phyloP scores from a whole-genome alignment of 768 basidiomycete species.

The Boletus patriciae region DNA sequence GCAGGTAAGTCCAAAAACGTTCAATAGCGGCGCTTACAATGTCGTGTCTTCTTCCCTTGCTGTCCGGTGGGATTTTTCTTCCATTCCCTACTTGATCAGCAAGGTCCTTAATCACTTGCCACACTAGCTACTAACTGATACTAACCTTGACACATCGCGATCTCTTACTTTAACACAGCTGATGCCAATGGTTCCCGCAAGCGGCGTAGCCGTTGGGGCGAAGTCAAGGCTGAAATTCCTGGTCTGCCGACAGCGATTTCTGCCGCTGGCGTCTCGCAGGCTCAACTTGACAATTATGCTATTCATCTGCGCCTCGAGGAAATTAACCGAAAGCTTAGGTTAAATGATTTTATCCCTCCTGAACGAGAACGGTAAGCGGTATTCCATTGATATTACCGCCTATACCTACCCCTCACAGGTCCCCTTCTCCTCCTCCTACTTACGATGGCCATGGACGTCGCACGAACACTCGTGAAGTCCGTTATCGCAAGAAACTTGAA shows the following conservation, averaged over 20 bases:
- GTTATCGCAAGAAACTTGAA: conserved; percentile 94
- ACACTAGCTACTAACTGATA: conserved; percentile 44
- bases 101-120: conserved; percentile 32
- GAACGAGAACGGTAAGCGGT: conserved; percentile 77
- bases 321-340: conserved; percentile 90
- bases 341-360: conserved; percentile 95
- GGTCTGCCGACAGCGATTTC: conserved; percentile 94
- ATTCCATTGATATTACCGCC: background rate
- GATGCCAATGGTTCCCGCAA: conserved; percentile 88
- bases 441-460: conserved; percentile 97
- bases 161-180: conserved; percentile 54
- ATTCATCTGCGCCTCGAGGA: conserved; percentile 95
- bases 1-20: conserved; percentile 66
- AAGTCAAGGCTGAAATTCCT: conserved; percentile 86
- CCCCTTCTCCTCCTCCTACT: conserved; percentile 94
- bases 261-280: conserved; percentile 89
- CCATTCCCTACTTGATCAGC: conserved; percentile 31
- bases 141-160: conserved; percentile 54
- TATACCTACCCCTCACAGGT: conserved; percentile 49
- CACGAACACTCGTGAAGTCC: conserved; percentile 97
- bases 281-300: conserved; percentile 97
- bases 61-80: conserved; percentile 33
- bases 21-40: conserved; percentile 39
- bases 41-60: conserved; percentile 39
- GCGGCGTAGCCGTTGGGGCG: conserved; percentile 97